phyloP scores from a whole-genome alignment of 352 stramenopile species.

The Phytophthora syringae region DNA sequence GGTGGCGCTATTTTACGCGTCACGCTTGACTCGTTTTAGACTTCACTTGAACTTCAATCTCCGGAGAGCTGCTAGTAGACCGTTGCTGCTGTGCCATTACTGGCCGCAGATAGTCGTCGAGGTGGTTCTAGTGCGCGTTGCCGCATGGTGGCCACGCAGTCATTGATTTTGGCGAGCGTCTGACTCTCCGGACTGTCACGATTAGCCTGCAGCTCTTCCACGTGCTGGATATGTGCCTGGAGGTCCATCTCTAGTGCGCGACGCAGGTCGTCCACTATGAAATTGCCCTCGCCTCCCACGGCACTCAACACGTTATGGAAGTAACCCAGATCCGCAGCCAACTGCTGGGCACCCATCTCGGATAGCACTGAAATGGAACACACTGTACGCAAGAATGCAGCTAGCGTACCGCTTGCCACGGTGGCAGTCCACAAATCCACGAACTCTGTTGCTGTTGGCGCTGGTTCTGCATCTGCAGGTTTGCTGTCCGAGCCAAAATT shows the following conservation, averaged over 20 bases:
- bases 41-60: background rate
- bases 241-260: slow-evolving; percentile 46
- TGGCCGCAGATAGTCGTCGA: slow-evolving; percentile 20
- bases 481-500: slow-evolving; percentile 46
- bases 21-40: slow-evolving; percentile 20
- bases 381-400: slow-evolving; percentile 57
- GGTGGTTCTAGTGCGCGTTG: slow-evolving; percentile 33
- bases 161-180: slow-evolving; percentile 58
- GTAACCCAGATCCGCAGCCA: slow-evolving; percentile 77
- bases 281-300: slow-evolving; percentile 63
- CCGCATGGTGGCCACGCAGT: slow-evolving; percentile 46
- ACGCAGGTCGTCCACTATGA: slow-evolving; percentile 58
- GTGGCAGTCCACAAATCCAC: slow-evolving; percentile 81
- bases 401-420: slow-evolving; percentile 70
- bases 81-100: slow-evolving; percentile 14
- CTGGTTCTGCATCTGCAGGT: slow-evolving; percentile 15
- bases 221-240: slow-evolving; percentile 38
- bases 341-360: slow-evolving; percentile 58
- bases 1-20: slow-evolving; percentile 12
- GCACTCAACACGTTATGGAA: slow-evolving; percentile 85
- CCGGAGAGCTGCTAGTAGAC: slow-evolving; percentile 6
- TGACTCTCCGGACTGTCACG: slow-evolving; percentile 31
- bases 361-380: slow-evolving; percentile 69
- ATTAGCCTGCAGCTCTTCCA: slow-evolving; percentile 37
- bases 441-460: slow-evolving; percentile 51